Base-by-base conservation (phyloP, 768 basidiomycete genomes). In the Boletus bicolor region DNA sequence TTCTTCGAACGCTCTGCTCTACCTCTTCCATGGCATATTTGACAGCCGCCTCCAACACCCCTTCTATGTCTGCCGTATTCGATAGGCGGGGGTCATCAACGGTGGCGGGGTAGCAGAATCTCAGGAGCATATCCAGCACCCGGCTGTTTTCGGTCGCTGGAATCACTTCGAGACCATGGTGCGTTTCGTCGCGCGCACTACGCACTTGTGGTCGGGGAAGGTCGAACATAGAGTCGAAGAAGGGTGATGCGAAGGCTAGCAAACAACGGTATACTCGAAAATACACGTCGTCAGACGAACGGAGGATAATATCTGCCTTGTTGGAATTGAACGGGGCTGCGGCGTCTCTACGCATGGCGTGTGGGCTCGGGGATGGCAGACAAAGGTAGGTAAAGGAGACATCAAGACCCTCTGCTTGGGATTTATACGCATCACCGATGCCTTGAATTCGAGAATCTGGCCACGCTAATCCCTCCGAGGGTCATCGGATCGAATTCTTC, bases 291-390 rank as follows among this genome's bases (percentile, higher is more conserved):
- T 84, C 83, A 36, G 78, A 80, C 9, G 83, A 79, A 51, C 77
- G 76, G 39, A 84, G 66, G 56, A 80, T 73, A 39, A 83, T 68
- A 54, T 83, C 80, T 39, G 79, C 79, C 51, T 75, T 74, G 21
- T 69, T 68, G 45, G 76, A 68, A 51, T 83, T 66, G 65, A 84
- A 83, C 1, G 82, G 80, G 7, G 65, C 41, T 56, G 54, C 28
- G 19, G 70, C 70, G 43, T 64, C 62, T 51, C 49, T 54, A 12
- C 37, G 49, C 68, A 71, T 68, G 7, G 39, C 24, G 48, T 53
- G 46, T 9, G 39, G 44, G 48, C 7, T 38, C 24, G 36, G 37
- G 39, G 44, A 44, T 42, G 42, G n/a, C 24, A 30, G 39, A 19
- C 36, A 32, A 37, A 45, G 48, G 34, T 39, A 38, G 21, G 44